Base-by-base conservation (phyloP, 345 rosid species). In the Sonneratia alba region DNA sequence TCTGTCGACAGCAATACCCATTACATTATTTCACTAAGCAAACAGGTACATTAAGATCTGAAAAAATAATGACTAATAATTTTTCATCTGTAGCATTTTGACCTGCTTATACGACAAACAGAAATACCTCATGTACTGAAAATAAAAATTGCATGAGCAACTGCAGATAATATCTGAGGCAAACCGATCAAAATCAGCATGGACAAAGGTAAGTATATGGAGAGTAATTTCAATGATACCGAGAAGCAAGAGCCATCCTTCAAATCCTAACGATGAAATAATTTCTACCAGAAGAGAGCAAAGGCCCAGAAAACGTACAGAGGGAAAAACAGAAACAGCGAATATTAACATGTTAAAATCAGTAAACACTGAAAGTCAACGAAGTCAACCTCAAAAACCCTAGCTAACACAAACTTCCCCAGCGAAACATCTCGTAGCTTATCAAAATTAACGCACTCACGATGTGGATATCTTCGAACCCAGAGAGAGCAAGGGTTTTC, bases 401-500 rank as follows among this genome's bases (percentile, higher is more conserved):
- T 70, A 70, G 47, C 22, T 38, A 45, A 68, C 18, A 1, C 14
- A 24, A 34, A 68, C 21, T 22, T 7, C 66, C 37, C 66, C 2
- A 22, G 6, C 32, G 62, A 7, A 56, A n/a, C 32, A 57, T n/a
- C 13, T 18, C 22, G 59, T 19, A 53, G 22, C 59, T 53, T 53
- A 18, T 15, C 5, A 57, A 57, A 57, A 57, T 57, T n/a, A 57
- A n/a, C 70, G 55, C 65, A 79, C 96, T 88, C 77, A 96, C 99
- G 48, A 96, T 91, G 87, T 96, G 98, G 74, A 96, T 91, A 72
- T 96, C 97, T 43, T 79, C 77, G 81, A 96, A 96, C 43, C 95
- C 96, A 66, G 99, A 88, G 63, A 96, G 98, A 76, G 91, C 93
- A 36, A 96, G 96, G 72, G 96, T 92, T 84, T 96, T 96, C 22